Conservation (phyloP, 345 rosid genomes). For the Bretschneidera sinensis region DNA sequence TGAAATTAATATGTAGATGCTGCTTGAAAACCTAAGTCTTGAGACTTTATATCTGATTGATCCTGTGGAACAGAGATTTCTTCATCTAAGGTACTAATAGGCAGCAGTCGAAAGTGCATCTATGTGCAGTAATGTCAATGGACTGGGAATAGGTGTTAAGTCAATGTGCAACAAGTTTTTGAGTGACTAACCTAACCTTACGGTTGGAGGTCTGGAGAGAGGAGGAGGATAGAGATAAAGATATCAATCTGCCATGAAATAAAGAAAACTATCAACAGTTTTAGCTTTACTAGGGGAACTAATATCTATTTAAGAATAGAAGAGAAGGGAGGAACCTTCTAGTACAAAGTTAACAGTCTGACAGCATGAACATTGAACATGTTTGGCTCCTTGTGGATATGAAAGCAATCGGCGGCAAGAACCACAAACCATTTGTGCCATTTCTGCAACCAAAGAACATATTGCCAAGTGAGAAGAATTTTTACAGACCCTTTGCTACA, state of each 20-base stretch:
- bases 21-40: no score
- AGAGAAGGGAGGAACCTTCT: slow-evolving; percentile 50
- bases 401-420: slow-evolving; percentile 75
- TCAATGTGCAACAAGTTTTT: no score
- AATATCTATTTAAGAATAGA: neutral
- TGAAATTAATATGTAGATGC: no score
- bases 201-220: neutral
- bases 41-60: no score
- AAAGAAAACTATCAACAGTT: neutral
- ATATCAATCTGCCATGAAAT: neutral
- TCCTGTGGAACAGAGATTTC: no score
- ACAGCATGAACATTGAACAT: slow-evolving; percentile 64
- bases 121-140: no score
- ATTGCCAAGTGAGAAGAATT: neutral
- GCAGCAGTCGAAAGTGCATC: neutral
- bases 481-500: neutral
- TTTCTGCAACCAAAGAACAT: slow-evolving; percentile 34
- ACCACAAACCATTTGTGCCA: slow-evolving; percentile 92
- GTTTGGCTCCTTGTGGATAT: slow-evolving; percentile 62
- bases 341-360: slow-evolving; percentile 68
- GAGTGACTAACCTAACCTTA: neutral
- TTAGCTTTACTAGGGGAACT: neutral
- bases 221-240: neutral
- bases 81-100: no score
- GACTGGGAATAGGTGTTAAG: no score